These are phyloP conservation scores for Ophiostoma tasmaniense DNA, from an alignment of 2,329 filamentous ascomycete species.

Conservation along the genomic window DNA sequence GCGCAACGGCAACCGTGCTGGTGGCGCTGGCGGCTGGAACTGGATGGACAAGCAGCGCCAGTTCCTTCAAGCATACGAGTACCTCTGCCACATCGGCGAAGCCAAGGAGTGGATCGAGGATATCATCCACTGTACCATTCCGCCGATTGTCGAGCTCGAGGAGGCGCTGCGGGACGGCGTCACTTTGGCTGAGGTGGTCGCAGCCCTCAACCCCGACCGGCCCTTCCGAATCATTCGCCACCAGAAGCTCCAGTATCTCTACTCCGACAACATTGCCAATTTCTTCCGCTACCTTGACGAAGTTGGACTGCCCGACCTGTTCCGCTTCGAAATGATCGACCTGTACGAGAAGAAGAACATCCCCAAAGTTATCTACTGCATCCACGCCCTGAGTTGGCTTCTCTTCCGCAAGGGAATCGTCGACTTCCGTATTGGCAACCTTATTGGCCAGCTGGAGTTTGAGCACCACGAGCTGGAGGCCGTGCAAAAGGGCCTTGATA, in stretches of 20 bases:
- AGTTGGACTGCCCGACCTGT: constrained; percentile 85
- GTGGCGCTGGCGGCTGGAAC: constrained; percentile 72
- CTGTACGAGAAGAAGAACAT: constrained; percentile 99
- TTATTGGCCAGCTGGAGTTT: constrained; percentile 93
- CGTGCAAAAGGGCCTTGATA: constrained; percentile 94
- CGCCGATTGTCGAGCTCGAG: constrained; percentile 87
- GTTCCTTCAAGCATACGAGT: constrained; percentile 94
- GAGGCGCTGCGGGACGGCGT: constrained; percentile 89
- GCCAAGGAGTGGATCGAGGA: constrained; percentile 98
- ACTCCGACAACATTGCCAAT: constrained; percentile 94
- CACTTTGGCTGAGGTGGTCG: constrained; percentile 87
- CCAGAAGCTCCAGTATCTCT: constrained; percentile 78
- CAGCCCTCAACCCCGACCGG: constrained; percentile 71
- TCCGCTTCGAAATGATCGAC: constrained; percentile 94
- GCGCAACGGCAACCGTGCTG: constrained; percentile 43
- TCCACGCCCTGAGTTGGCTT: constrained; percentile 96
- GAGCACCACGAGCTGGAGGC: constrained; percentile 96
- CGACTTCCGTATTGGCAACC: constrained; percentile 89
- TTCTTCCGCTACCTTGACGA: constrained; percentile 94
- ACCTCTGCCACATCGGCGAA: constrained; percentile 96
- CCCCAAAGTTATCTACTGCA: constrained; percentile 97
- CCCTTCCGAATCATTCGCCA: constrained; percentile 77
- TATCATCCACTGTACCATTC: constrained; percentile 74
- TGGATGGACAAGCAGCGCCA: constrained; percentile 99
- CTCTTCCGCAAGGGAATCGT: constrained; percentile 91